Percentiles rank a stretch among this genome's conserved stretches.
Conservation (phyloP, 768 basidiomycete species). For the Leccinum fibrillosum region DNA sequence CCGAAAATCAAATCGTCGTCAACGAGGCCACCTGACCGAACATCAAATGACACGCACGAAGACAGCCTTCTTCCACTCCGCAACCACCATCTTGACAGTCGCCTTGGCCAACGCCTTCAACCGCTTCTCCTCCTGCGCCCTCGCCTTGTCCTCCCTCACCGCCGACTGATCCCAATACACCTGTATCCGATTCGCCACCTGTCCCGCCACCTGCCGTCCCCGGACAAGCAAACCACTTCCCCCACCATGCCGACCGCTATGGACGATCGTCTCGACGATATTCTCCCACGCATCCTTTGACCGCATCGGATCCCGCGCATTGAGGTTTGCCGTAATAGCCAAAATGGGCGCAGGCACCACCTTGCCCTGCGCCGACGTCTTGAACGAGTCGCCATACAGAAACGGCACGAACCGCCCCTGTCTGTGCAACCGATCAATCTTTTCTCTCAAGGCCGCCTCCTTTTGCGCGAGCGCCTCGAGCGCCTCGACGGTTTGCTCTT, state of each 20-base stretch:
- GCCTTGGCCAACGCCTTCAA: conserved; percentile 66
- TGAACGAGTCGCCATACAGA: conserved; percentile 31
- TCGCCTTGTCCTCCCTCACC: conserved; percentile 57
- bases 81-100: conserved; percentile 63
- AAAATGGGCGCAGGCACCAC: conserved; percentile 1
- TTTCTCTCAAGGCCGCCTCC: conserved; percentile 45
- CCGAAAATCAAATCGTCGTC: conserved; percentile 1
- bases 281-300: conserved; percentile 55
- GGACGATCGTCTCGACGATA: conserved; percentile 47
- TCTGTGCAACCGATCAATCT: conserved; percentile 40
- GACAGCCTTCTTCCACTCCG: conserved; percentile 88
- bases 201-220: conserved; percentile 45
- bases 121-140: conserved; percentile 61
- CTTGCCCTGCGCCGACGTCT: conserved; percentile 4
- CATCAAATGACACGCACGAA: conserved; percentile 49
- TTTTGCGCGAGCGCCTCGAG: conserved; percentile 37
- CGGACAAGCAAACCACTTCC: conserved; percentile 8
- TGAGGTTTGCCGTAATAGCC: conserved; percentile 14
- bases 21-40: not conserved
- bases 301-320: conserved; percentile 24
- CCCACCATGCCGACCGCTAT: conserved; percentile 18
- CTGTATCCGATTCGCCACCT: conserved; percentile 63
- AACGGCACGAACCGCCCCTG: conserved; percentile 47
- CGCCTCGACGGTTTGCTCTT: conserved; percentile 41
- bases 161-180: conserved; percentile 73